Evolutionary conservation across 495 filamentous ascomycete genomes (phyloP).

Genomic region (Aspergillus biplanus): DNA sequence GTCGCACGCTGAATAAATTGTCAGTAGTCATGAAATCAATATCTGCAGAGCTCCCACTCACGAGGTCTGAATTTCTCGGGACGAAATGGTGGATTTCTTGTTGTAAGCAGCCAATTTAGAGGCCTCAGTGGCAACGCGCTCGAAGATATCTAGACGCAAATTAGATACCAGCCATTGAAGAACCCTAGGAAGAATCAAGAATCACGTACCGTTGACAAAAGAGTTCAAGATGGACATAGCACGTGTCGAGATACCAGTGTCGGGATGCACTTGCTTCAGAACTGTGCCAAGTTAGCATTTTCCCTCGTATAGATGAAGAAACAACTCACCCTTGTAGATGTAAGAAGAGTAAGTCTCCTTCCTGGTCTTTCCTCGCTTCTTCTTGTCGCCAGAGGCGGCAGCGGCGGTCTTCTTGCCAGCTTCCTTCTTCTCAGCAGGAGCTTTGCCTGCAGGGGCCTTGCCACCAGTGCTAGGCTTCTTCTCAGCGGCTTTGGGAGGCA

Average conservation of each 20-base stretch:
- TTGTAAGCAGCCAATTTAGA: constrained; percentile 99
- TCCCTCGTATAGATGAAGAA: constrained; percentile 40
- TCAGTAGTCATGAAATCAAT: constrained; percentile 21
- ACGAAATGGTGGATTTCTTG: constrained; percentile 99
- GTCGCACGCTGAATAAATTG: constrained; percentile 64
- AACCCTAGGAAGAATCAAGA: neutral
- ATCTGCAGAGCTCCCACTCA: constrained; percentile 40
- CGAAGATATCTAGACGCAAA: constrained; percentile 82
- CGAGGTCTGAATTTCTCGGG: constrained; percentile 99
- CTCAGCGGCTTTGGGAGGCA: constrained; percentile 92
- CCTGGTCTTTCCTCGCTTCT: constrained; percentile 99
- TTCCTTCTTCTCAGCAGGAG: constrained; percentile 97
- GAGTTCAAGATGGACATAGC: constrained; percentile 99
- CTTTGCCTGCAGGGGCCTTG: constrained; percentile 93
- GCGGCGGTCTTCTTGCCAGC: constrained; percentile 95
- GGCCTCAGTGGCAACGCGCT: constrained; percentile 98
- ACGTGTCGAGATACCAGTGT: constrained; percentile 99
- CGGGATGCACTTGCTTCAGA: constrained; percentile 99
- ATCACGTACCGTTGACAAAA: constrained; percentile 90
- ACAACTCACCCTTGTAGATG: constrained; percentile 97
- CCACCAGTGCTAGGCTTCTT: constrained; percentile 97
- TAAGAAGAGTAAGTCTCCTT: constrained; percentile 99
- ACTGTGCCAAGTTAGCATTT: constrained; percentile 56
- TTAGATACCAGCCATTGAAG: constrained; percentile 6
- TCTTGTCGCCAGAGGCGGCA: constrained; percentile 94